Conservation (phyloP, 2,329 filamentous ascomycete genomes). For the Diaporthe humulicola region DNA sequence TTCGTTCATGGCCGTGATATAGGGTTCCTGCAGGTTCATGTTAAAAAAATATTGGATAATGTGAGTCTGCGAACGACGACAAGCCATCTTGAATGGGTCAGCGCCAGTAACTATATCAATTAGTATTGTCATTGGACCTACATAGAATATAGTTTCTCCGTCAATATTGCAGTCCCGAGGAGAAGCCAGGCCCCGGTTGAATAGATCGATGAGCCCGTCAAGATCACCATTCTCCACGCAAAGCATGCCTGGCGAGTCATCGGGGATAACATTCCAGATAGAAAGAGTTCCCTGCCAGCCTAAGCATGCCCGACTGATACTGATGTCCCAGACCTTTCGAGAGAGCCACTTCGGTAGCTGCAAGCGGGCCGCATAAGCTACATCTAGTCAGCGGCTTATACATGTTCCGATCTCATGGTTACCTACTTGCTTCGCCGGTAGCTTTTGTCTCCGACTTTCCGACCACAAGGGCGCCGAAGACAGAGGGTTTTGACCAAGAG, state of each 20-base stretch:
- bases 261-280: neutral
- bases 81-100: neutral
- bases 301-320: neutral
- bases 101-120: neutral
- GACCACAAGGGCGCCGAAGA: neutral
- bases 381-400: neutral
- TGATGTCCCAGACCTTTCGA: conserved; percentile 3
- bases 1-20: too few species aligned
- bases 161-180: neutral
- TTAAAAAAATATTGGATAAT: neutral
- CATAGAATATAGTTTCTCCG: neutral
- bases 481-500: neutral
- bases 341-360: conserved; percentile 23
- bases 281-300: conserved; percentile 6
- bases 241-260: neutral
- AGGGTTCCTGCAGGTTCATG: neutral
- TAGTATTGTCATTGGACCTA: neutral
- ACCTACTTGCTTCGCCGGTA: neutral
- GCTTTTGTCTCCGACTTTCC: neutral
- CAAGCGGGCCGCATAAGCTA: neutral
- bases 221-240: neutral
- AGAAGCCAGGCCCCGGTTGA: neutral
- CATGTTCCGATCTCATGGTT: too few species aligned
- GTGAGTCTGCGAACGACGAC: rapidly evolving
- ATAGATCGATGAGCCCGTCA: conserved; percentile 9